Conservation (phyloP, 2,329 filamentous ascomycete species). For the Diplodia mutila region DNA sequence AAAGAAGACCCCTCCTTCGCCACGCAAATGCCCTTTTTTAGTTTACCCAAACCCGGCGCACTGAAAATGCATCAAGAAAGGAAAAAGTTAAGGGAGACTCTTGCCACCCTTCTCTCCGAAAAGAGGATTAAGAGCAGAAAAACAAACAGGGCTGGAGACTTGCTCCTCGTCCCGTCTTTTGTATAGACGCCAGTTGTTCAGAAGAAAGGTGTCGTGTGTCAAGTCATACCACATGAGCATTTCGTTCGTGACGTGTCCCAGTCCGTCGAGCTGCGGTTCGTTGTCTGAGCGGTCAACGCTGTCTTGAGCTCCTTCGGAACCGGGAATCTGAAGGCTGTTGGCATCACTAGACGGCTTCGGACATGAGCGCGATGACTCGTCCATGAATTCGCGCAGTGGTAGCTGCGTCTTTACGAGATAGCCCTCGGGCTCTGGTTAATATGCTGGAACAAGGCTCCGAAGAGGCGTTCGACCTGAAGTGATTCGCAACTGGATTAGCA, state of each 20-base stretch:
- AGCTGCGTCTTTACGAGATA: slow-evolving; percentile 16
- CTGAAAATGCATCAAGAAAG: slow-evolving; percentile 26
- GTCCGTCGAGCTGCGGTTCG: not conserved
- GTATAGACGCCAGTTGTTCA: slow-evolving; percentile 18
- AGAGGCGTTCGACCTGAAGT: slow-evolving; percentile 50
- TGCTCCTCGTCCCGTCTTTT: slow-evolving; percentile 11
- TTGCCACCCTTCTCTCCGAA: slow-evolving; percentile 6
- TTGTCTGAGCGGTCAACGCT: not conserved
- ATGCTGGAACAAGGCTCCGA: slow-evolving; percentile 51
- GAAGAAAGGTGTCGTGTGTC: slow-evolving; percentile 25
- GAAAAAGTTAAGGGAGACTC: slow-evolving; percentile 17
- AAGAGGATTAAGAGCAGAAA: slow-evolving; percentile 24
- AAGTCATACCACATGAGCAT: slow-evolving; percentile 25
- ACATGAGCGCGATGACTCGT: not conserved
- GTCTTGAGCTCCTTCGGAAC: not conserved
- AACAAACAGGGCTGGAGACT: slow-evolving; percentile 12
- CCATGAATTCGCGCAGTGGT: not conserved
- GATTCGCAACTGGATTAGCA: slow-evolving; percentile 26
- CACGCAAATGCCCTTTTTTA: slow-evolving; percentile 25
- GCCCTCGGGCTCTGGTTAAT: slow-evolving; percentile 51
- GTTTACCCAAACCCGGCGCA: slow-evolving; percentile 26
- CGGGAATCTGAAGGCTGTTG: not conserved
- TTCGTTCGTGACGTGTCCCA: slow-evolving; percentile 14
- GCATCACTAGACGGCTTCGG: not conserved
- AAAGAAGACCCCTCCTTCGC: slow-evolving; percentile 21